phyloP scores from a whole-genome alignment of 1,284 basidiomycete species.

The Puccinia hordei region DNA sequence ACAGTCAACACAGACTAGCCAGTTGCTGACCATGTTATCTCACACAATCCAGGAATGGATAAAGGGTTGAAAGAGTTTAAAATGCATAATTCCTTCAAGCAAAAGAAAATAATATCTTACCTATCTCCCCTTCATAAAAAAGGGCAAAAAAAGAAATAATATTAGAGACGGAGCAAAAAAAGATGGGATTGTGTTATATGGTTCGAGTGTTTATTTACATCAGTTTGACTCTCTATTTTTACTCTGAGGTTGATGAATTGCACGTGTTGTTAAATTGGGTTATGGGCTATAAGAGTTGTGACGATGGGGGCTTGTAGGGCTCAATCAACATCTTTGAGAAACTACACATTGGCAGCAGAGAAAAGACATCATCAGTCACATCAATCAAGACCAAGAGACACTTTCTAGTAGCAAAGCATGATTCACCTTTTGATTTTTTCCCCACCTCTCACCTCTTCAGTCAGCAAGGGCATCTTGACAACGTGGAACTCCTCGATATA shows the following conservation, averaged over 20 bases:
- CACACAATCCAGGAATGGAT: background rate
- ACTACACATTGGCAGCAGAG: background rate
- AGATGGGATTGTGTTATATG: background rate
- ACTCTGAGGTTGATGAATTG: background rate
- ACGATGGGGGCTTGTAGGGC: slow-evolving; percentile 7
- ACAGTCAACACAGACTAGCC: too few relatives aligned
- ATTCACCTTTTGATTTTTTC: slow-evolving; percentile 80
- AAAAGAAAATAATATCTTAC: background rate
- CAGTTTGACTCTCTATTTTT: background rate
- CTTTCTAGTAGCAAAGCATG: slow-evolving; percentile 47
- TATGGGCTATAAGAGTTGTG: background rate
- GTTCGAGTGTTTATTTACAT: background rate
- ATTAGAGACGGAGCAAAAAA: background rate
- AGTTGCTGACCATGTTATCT: too few relatives aligned
- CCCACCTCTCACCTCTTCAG: slow-evolving; percentile 93
- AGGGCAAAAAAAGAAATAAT: background rate
- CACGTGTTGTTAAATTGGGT: background rate
- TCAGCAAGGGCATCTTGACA: slow-evolving; percentile 84
- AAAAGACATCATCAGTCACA: background rate
- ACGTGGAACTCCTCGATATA: slow-evolving; percentile 98
- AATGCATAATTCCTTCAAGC: slow-evolving; percentile 22
- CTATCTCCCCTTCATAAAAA: background rate
- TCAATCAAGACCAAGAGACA: background rate
- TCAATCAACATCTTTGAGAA: slow-evolving; percentile 21
- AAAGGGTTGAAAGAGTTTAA: background rate